These are phyloP conservation scores for Carex pumila DNA, from an alignment of 176 grass and related monocot genomes.

Conservation along the genomic window DNA sequence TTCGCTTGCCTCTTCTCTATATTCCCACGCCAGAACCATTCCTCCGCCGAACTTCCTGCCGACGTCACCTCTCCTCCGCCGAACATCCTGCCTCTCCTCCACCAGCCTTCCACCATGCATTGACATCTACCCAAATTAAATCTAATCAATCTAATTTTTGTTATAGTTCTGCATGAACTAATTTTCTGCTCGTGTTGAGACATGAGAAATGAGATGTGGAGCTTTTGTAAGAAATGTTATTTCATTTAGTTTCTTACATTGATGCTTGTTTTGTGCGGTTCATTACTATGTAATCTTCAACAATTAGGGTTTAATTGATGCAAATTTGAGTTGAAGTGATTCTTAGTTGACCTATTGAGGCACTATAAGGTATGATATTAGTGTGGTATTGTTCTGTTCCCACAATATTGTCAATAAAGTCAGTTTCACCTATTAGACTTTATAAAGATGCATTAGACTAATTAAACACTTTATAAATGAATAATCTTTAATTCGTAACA, in stretches of 20 bases:
- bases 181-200: background rate
- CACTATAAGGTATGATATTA: no score
- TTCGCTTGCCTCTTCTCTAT: no score
- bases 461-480: no score
- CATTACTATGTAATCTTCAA: background rate
- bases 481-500: no score
- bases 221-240: background rate
- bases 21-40: no score
- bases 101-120: no score
- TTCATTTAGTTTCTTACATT: background rate
- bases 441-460: no score
- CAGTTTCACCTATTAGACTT: background rate
- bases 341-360: background rate
- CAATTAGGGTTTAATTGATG: background rate
- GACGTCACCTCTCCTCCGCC: no score
- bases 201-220: background rate
- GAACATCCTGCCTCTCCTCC: no score
- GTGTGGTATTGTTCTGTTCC: no score
- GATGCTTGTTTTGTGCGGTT: background rate
- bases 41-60: no score
- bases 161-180: background rate
- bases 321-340: background rate
- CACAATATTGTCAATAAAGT: background rate
- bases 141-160: background rate
- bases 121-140: background rate